Evolutionary conservation across 106 monocot species (phyloP), one percentile per base, ranked within the genome.

Genomic region (Posidonia australis): DNA sequence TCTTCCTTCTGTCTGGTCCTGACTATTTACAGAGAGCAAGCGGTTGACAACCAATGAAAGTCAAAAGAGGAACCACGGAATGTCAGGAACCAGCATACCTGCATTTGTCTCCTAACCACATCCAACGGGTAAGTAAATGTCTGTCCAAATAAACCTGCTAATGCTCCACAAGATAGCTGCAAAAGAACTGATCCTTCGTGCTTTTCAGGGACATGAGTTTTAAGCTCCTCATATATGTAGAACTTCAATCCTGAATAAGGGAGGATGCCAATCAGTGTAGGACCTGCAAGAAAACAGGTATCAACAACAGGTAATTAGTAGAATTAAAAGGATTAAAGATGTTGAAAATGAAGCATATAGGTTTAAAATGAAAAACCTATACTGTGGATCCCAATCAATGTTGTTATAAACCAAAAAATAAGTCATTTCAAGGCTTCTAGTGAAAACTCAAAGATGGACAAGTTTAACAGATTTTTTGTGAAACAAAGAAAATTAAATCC

Each of bases 91-190:
- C 16, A 5, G 48, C 51, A 24, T 74, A 92, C 92, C 86, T 92
- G 92, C 92, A 92, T 87, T 69, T 92, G 92, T 67, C 92, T 76
- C 60, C 92, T 77, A 72, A 92, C 86, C 20, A 92, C 92, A 77
- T 87, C 92, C 23, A 92, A 70, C 25, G 92, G 92, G 42, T 92
- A 92, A 29, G 92, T 92, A 46, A 92, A 84, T 45, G 92, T 92
- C 62, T 92, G 92, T 17, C 92, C 92, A 71, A 92, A 87, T 9
- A 92, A 65, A 66, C 92, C 92, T 27, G 92, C 92, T 74, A 92
- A 71, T 30, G 92, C 84, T 46, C 92, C 92, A 51, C 92, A 92
- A 65, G 81, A 70, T 18, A 92, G 79, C 7, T 77, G 76, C 47
- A 87, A 55, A 24, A 72, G 21, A 3, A 87, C 74, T 20, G 86